Evolutionary conservation across 495 filamentous ascomycete genomes (phyloP).

Genomic region (Jackrogersella multiformis): DNA sequence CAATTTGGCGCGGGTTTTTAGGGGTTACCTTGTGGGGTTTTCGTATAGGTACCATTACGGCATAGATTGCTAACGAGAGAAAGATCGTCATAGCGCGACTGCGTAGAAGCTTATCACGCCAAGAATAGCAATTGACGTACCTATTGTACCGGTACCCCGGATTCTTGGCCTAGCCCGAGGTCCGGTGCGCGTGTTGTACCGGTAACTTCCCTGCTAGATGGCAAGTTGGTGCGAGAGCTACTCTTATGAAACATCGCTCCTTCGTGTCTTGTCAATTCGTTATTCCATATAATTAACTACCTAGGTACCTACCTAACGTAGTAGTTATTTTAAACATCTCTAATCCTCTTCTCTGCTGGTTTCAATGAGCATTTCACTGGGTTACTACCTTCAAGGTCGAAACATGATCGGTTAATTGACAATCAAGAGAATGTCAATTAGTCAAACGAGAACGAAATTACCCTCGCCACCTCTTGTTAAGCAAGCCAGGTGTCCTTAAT

Average conservation of each 20-base stretch:
- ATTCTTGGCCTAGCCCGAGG: slow-evolving; percentile 31
- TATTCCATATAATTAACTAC: background rate
- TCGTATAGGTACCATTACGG: slow-evolving; percentile 6
- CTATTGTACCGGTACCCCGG: slow-evolving; percentile 32
- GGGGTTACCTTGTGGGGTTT: slow-evolving; percentile 27
- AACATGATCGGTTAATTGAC: too few relatives aligned
- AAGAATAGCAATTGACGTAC: slow-evolving; percentile 29
- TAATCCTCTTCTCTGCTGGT: too few relatives aligned
- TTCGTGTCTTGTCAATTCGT: slow-evolving; percentile 3
- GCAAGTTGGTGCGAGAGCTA: background rate
- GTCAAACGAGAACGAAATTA: too few relatives aligned
- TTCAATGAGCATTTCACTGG: too few relatives aligned
- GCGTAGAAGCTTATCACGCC: background rate
- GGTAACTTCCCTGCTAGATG: slow-evolving; percentile 16
- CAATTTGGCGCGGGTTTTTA: slow-evolving; percentile 9
- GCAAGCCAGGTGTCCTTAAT: too few relatives aligned
- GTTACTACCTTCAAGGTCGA: too few relatives aligned
- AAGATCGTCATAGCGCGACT: slow-evolving; percentile 30
- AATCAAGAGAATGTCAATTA: too few relatives aligned
- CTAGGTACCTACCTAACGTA: too few relatives aligned
- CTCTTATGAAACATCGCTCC: slow-evolving; percentile 1
- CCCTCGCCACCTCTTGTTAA: too few relatives aligned
- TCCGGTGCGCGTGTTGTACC: background rate
- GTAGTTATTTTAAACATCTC: too few relatives aligned
- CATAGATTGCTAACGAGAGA: slow-evolving; percentile 3